Base-by-base conservation (phyloP, 768 basidiomycete genomes). In the Lactarius hengduanensis region DNA sequence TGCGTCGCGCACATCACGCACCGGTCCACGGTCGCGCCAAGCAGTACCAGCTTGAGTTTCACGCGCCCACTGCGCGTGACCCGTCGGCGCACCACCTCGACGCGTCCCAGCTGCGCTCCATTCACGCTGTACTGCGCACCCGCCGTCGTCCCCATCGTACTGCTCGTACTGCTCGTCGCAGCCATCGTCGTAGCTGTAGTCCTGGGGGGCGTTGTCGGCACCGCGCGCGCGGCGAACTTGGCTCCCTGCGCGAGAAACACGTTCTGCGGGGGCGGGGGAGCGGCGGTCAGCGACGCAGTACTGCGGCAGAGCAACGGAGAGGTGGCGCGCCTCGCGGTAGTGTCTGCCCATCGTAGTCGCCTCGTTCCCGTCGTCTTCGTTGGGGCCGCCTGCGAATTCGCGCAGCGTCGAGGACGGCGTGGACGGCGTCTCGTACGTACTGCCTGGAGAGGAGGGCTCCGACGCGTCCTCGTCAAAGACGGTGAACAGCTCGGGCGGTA, bases 11-110 rank as follows among this genome's bases (percentile, higher is more conserved):
- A 71, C 4, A 69, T 59, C 53, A 41, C 61, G 32, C 70, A 71
- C 20, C 70, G 64, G 53, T 71, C 70, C 45, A 71, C 70, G 4
- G 64, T 59, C 50, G 60, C 55, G 47, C 68, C 70, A 26, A 61
- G 53, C 16, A 71, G 60, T 11, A 62, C 63, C 47, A 71, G n/a
- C 65, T 71, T 71, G 58, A 71, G 62, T 64, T 66, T 69, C 45
- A 69, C 68, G 10, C 68, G 68, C 50, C 70, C 70, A 45, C 56
- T 69, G 57, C 64, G 69, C 38, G 65, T 69, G n/a, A 70, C 65
- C 11, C 70, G 68, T 47, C 68, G 61, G 8, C 70, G 70, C 16
- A 62, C 59, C 16, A 69, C 57, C 59, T 66, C 59, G 55, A 69
- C 59, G 26, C 41, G 68, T 3, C 70, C 70, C 45, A 66, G 41